Conservation (phyloP, 23 red algal genomes). For the Gracilaria domingensis region DNA sequence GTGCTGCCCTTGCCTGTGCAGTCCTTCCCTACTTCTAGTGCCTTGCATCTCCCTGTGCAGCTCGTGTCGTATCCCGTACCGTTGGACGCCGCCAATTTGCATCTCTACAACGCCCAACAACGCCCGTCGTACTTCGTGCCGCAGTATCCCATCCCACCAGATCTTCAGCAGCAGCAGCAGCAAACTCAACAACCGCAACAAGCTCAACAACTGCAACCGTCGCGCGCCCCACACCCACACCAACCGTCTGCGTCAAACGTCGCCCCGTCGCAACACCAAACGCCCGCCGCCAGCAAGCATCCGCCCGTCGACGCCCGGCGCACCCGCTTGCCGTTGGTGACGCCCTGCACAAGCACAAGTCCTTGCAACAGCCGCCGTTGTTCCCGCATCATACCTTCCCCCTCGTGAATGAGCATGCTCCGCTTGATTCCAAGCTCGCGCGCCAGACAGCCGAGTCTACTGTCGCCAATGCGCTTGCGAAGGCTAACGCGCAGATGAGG, state of each 20-base stretch:
- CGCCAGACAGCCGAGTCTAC: conserved; percentile 14
- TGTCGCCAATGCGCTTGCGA: conserved; percentile 18
- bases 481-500: conserved; percentile 24
- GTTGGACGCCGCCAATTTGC: conserved; percentile 4
- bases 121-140: conserved; percentile 7
- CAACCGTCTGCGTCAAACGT: neutral
- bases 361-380: neutral
- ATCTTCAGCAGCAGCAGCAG: neutral
- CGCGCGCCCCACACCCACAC: neutral
- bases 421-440: conserved; percentile 7
- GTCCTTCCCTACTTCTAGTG: neutral
- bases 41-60: conserved; percentile 1
- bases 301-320: neutral
- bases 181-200: conserved; percentile 7
- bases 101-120: conserved; percentile 17
- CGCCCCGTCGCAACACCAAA: neutral
- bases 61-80: conserved; percentile 18
- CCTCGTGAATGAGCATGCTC: neutral
- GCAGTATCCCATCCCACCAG: neutral
- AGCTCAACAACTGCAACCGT: conserved; percentile 4
- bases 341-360: neutral
- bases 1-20: neutral
- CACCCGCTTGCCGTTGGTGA: neutral
- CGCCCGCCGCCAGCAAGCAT: neutral
- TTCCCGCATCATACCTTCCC: neutral